Percentiles rank a stretch among this genome's conserved stretches.
phyloP scores from a whole-genome alignment of 1,284 basidiomycete species.

The Cutaneotrichosporon curvatum region DNA sequence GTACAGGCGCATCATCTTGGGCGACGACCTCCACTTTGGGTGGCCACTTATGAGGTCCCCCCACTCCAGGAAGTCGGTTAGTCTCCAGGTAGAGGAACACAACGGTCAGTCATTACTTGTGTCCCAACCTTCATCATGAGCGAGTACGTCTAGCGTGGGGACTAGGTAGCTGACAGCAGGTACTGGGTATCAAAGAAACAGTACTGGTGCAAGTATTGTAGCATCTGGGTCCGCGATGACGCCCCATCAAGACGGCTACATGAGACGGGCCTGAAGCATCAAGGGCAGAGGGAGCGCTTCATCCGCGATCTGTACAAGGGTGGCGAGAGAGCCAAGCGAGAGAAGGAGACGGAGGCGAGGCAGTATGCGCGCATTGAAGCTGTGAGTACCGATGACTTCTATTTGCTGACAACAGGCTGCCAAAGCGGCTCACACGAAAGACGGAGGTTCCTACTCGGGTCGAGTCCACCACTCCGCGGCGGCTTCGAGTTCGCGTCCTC shows the following conservation, averaged over 20 bases:
- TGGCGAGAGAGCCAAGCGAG: conserved; percentile 80
- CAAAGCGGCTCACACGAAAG: conserved; percentile 18
- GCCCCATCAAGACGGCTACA: conserved; percentile 86
- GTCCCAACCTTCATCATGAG: conserved; percentile 16
- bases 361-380: conserved; percentile 81
- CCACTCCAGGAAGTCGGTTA: too few relatives aligned
- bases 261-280: conserved; percentile 87
- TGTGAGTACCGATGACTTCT: conserved; percentile 49
- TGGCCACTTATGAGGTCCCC: too few relatives aligned
- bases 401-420: conserved; percentile 25
- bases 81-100: too few relatives aligned
- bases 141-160: conserved; percentile 22
- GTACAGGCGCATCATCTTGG: too few relatives aligned
- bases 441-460: conserved; percentile 9
- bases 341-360: conserved; percentile 72
- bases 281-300: conserved; percentile 87
- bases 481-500: too few relatives aligned
- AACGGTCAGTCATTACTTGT: too few relatives aligned
- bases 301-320: conserved; percentile 86
- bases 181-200: conserved; percentile 51
- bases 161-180: conserved; percentile 17
- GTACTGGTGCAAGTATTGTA: conserved; percentile 50
- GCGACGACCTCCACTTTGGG: background rate
- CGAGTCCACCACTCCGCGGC: background rate
- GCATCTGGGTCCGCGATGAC: conserved; percentile 71